These are phyloP conservation scores for Diaporthe destruens DNA, from an alignment of 2,329 filamentous ascomycete species.

Conservation along the genomic window DNA sequence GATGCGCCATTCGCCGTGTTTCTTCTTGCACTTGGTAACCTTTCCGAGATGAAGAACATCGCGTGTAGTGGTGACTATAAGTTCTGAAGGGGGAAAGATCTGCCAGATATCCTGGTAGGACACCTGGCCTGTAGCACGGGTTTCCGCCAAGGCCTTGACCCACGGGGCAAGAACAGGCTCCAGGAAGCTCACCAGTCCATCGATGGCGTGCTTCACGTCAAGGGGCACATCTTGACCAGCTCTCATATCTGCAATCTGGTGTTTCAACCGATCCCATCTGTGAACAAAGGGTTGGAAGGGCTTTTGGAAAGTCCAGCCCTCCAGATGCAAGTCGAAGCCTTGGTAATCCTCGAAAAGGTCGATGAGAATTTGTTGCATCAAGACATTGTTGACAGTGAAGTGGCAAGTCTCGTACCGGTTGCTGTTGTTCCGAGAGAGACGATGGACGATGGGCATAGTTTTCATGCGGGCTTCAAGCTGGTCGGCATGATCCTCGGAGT, in stretches of 20 bases:
- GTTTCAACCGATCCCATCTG: neutral
- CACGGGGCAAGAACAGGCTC: neutral
- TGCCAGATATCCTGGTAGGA: slow-evolving; percentile 9
- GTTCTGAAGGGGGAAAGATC: slow-evolving; percentile 10
- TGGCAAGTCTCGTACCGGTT: neutral
- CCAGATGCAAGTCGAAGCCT: neutral
- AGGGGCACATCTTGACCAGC: neutral
- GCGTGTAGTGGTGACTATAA: neutral
- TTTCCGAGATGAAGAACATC: neutral
- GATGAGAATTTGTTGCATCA: neutral
- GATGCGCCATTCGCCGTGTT: neutral
- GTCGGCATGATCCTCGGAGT: neutral
- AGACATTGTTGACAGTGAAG: slow-evolving; percentile 11
- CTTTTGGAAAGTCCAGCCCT: neutral
- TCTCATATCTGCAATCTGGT: neutral
- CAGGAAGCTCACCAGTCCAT: neutral
- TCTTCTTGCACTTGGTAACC: neutral
- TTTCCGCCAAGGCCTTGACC: neutral
- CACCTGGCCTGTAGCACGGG: neutral
- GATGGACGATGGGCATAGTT: neutral
- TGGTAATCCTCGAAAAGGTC: neutral
- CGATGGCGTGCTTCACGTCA: neutral
- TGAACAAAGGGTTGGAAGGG: slow-evolving; percentile 3
- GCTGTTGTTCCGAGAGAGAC: neutral
- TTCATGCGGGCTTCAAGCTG: neutral